A percentile compares a stretch with the other conserved stretches of the same genome.
These are phyloP conservation scores for Cupressus sempervirens DNA, from an alignment of 75 land plant genomes.

Conservation along the genomic window DNA sequence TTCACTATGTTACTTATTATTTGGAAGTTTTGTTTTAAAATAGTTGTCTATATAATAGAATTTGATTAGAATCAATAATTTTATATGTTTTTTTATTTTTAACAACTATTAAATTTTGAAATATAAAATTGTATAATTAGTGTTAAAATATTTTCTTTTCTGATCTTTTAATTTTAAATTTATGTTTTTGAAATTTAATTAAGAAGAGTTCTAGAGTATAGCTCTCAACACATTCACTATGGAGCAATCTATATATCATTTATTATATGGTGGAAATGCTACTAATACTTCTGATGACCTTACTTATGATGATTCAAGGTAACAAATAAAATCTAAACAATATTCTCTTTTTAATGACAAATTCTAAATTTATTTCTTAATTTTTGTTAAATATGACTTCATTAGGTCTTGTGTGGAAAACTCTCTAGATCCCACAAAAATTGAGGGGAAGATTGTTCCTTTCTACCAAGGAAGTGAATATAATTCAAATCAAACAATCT, in stretches of 20 bases:
- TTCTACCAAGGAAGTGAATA: slow-evolving; percentile 14
- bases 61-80: too few relatives aligned
- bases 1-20: too few relatives aligned
- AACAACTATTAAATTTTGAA: too few relatives aligned
- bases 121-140: too few relatives aligned
- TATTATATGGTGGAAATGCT: slow-evolving; percentile 5
- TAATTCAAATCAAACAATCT: neutral
- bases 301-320: slow-evolving; percentile 11
- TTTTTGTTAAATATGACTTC: neutral
- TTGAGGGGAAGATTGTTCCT: slow-evolving; percentile 26
- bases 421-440: neutral
- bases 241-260: neutral
- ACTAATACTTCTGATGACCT: neutral
- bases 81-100: too few relatives aligned
- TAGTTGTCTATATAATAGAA: too few relatives aligned
- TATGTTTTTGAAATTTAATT: neutral
- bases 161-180: too few relatives aligned
- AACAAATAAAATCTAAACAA: neutral
- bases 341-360: neutral
- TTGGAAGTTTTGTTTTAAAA: too few relatives aligned
- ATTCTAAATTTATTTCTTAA: neutral
- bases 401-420: slow-evolving; percentile 11
- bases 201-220: neutral
- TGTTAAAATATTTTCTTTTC: too few relatives aligned
- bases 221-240: neutral